Base-by-base conservation (phyloP, 2,329 filamentous ascomycete species). In the Diplodia sapinea region DNA sequence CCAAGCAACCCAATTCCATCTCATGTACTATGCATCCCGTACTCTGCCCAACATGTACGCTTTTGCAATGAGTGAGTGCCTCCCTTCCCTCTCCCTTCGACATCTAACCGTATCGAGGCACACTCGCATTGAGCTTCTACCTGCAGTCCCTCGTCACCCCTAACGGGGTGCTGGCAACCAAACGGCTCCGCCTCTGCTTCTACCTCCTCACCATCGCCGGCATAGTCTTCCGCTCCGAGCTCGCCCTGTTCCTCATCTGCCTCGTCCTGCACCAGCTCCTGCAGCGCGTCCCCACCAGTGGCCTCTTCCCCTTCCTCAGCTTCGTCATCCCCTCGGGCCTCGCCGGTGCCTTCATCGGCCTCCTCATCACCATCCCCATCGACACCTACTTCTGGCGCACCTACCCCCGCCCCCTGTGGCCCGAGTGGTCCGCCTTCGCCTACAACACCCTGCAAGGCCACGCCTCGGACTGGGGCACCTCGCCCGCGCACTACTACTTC, bases 1-100 rank as follows among this genome's bases (percentile, higher is more conserved):
- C 65, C 90, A 93, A 75, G 87, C 87, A 1, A 90, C 88, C 78
- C 94, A 98, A 79, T 99, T 99, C 75, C 95, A 99, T 80, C 82
- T 96, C 69, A 85, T 95, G 70, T 99, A 93, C 79, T 99, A 99
- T 82, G 90, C 94, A 15, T 95, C 93, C 17, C 86, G 95, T 69
- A 95, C 93, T 2, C 81, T 99, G 71, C 95, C 95, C 1, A 99
- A 99, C 77, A 97, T 96, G 91, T 96, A 97, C 80, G 94, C 95
- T 23, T 95, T 98, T 81, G 87, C 88, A 11, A 81, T 97, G 68
- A 92, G 90, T 94, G 83, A 79, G 89, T 84, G 20, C 43, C 13
- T 0, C 1, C 23, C 17, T 40, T 20, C 7, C 13, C 12, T 20
- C 1, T 23, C 23, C 26, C 4, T 15, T 50, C 15, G 56, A 36